These are phyloP conservation scores for Ananas comosus DNA, from an alignment of 176 grass and related monocot genomes.

Conservation along the genomic window DNA sequence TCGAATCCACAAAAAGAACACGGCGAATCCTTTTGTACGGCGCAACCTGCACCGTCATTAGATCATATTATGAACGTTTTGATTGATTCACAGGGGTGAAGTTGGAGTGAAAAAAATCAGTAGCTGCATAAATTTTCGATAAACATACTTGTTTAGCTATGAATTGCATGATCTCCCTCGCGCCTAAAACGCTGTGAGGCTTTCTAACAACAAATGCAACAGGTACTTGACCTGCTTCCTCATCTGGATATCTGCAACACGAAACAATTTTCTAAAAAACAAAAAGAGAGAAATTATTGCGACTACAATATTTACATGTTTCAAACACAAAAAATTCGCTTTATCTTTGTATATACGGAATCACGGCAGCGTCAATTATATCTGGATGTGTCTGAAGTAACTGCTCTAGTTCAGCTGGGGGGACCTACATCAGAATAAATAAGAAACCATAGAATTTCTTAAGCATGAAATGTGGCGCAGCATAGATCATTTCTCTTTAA, in stretches of 20 bases:
- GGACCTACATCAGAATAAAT: constrained; percentile 24
- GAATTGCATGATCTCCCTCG: constrained; percentile 26
- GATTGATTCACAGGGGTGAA: no score
- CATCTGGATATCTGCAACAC: constrained; percentile 24
- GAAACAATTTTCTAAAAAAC: background rate
- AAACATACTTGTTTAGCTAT: constrained; percentile 29
- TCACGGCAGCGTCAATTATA: constrained; percentile 36
- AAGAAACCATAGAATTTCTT: background rate
- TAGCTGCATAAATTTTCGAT: background rate
- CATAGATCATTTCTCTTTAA: no score
- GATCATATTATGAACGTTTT: no score
- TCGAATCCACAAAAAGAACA: constrained; percentile 30
- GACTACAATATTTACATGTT: no score
- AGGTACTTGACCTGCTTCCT: constrained; percentile 35
- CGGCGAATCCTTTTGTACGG: constrained; percentile 42
- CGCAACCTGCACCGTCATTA: constrained; percentile 26
- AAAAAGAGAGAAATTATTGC: no score
- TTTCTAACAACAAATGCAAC: constrained; percentile 27
- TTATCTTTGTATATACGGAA: constrained; percentile 24
- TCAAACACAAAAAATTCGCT: no score
- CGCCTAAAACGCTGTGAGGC: constrained; percentile 8
- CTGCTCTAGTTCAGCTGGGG: constrained; percentile 36
- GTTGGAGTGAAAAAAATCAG: background rate
- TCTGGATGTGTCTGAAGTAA: constrained; percentile 41
- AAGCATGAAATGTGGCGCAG: no score